Evolutionary conservation across 2,329 filamentous ascomycete species (phyloP), one percentile per base, ranked within the genome.

Genomic region (Fusarium solani-melongenae): DNA sequence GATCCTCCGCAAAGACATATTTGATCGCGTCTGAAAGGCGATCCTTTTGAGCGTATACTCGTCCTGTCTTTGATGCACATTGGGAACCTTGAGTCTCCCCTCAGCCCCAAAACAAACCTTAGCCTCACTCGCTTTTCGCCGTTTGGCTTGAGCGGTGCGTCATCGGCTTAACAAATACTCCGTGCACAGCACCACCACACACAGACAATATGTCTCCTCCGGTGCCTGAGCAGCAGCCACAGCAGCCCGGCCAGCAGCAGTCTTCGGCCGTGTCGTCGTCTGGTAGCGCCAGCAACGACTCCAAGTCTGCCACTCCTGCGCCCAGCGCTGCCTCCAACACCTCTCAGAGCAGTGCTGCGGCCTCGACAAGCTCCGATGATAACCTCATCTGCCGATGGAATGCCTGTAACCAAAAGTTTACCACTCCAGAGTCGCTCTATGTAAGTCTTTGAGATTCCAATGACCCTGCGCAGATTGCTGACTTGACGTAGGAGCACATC

Each of bases 401-500:
- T 69, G 83, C 84, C 62, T 92, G 90, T 78, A 86, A 85, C 76
- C 87, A 90, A 77, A 89, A 88, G 74, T 92, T 91, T 76, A 83
- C 81, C 51, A 86, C 84, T 10, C 86, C 90, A 15, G 89, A 91
- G 80, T 82, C 83, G 66, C 88, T 92, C 76, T 92, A 92, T 79
- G 89, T 91, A 85, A 83, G 88, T 83, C 57, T n/a, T 39, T 41
- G 27, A 24, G 22, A 20, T 17, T 24, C 29, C 14, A 36, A 27
- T n/a, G 5, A 34, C 29, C 34, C 27, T 63, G 53, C 41, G 44
- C 10, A 34, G 24, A 58, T 38, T n/a, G 59, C 29, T 76, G 20
- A 75, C 60, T 22, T 51, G 24, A n/a, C 14, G 29, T 24, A 98
- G 95, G 96, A 98, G 79, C 96, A 99, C 84, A 95, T 99, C 77